phyloP scores from a whole-genome alignment of 352 stramenopile genomes.

The Pythium utonaiense region DNA sequence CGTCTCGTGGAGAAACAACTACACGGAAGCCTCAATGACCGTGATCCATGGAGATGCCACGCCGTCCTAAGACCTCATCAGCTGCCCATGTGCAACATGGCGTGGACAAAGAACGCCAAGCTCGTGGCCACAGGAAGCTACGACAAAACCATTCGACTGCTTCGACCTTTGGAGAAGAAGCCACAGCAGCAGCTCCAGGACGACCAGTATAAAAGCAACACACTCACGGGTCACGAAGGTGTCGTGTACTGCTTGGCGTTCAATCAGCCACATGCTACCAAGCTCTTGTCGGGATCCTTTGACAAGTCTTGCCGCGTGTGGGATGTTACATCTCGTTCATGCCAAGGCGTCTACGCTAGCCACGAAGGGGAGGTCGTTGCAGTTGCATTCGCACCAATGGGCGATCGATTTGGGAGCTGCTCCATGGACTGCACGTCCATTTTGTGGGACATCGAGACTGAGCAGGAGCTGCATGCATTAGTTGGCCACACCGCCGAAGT shows the following conservation, averaged over 20 bases:
- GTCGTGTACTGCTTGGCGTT: conserved; percentile 71
- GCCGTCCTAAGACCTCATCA: conserved; percentile 50
- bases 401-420: conserved; percentile 54
- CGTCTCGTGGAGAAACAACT: conserved; percentile 71
- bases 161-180: conserved; percentile 32
- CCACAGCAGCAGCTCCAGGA: conserved; percentile 21
- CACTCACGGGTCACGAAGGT: conserved; percentile 52
- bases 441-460: conserved; percentile 61
- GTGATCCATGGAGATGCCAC: conserved; percentile 29
- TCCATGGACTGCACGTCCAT: conserved; percentile 69
- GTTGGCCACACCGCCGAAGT: conserved; percentile 61
- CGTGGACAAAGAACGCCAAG: conserved; percentile 57
- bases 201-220: conserved; percentile 18
- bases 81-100: conserved; percentile 70
- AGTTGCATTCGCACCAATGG: conserved; percentile 34
- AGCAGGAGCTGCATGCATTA: conserved; percentile 39
- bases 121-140: conserved; percentile 71
- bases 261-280: conserved; percentile 44
- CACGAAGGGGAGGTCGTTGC: conserved; percentile 61
- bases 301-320: conserved; percentile 78
- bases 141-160: conserved; percentile 66
- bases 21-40: conserved; percentile 21
- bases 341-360: conserved; percentile 43
- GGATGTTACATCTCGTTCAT: conserved; percentile 33
- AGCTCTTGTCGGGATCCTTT: conserved; percentile 67